phyloP scores from a whole-genome alignment of 768 basidiomycete species.

The Lentinula sp. region DNA sequence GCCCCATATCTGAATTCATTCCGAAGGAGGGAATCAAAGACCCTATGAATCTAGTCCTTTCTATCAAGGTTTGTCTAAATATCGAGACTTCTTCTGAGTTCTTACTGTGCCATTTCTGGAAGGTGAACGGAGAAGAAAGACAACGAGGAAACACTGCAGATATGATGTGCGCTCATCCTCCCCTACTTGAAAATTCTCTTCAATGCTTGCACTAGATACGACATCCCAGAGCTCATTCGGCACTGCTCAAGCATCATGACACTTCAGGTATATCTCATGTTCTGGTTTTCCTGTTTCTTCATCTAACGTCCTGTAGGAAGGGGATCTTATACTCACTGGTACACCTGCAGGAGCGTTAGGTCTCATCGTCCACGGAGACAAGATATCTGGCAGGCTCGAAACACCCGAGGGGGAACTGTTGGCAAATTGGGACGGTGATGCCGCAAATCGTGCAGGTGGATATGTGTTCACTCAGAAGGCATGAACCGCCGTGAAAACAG shows the following conservation, averaged over 20 bases:
- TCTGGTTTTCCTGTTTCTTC: no score
- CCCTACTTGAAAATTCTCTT: not conserved
- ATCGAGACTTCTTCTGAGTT: no score
- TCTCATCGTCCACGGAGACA: not conserved
- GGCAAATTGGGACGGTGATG: not conserved
- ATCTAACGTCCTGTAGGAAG: not conserved
- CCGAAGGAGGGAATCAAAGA: not conserved
- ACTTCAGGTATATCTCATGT: not conserved
- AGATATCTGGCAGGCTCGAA: not conserved
- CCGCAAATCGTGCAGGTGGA: not conserved
- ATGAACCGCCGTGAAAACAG: not conserved
- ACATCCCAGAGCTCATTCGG: not conserved
- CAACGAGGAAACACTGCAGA: not conserved
- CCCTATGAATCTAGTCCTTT: not conserved
- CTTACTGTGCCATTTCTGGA: not conserved
- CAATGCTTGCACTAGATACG: not conserved
- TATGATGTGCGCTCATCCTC: not conserved
- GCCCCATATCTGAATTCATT: not conserved
- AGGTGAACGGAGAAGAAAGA: not conserved
- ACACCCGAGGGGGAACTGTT: not conserved
- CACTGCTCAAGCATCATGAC: slow-evolving; percentile 1
- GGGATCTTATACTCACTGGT: not conserved
- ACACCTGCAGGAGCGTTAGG: not conserved
- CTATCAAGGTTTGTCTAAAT: not conserved
- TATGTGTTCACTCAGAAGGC: not conserved